These are phyloP conservation scores for Luzula sylvatica DNA, from an alignment of 176 grass and related monocot genomes.

Conservation along the genomic window DNA sequence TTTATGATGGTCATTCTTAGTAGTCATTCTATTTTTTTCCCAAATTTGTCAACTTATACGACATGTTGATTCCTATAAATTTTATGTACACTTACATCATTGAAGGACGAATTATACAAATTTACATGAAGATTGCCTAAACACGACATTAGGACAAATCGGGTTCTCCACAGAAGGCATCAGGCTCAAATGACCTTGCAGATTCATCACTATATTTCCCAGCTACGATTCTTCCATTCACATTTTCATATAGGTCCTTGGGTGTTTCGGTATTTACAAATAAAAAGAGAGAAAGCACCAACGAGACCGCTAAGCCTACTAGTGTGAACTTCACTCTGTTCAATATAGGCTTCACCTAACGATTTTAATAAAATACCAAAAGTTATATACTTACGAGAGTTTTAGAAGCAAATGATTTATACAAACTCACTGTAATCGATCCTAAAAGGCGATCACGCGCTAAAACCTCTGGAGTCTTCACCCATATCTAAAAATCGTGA, in stretches of 20 bases:
- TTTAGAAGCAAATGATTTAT: no score
- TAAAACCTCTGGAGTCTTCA: conserved; percentile 92
- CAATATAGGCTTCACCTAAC: conserved; percentile 85
- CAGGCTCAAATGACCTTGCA: conserved; percentile 82
- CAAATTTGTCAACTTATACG: no score
- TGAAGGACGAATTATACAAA: no score
- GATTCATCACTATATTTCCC: conserved; percentile 54
- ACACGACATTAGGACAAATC: conserved; percentile 32
- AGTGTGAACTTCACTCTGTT: conserved; percentile 85
- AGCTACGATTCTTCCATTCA: conserved; percentile 30
- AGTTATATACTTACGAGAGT: no score
- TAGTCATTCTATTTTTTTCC: no score
- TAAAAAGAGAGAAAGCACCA: conserved; percentile 60
- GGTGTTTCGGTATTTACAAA: conserved; percentile 51
- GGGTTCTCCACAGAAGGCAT: conserved; percentile 79
- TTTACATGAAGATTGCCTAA: background rate
- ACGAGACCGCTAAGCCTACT: conserved; percentile 60
- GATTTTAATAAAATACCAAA: conserved; percentile 1
- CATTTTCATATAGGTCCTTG: conserved; percentile 17
- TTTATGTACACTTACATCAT: no score
- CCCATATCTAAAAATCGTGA: conserved; percentile 63
- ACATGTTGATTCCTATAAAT: no score
- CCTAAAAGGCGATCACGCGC: conserved; percentile 89
- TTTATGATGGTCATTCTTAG: no score
- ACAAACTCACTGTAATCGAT: conserved; percentile 77